Base-by-base conservation (phyloP, 148 eudicot genomes). In the Beta vulgaris region DNA sequence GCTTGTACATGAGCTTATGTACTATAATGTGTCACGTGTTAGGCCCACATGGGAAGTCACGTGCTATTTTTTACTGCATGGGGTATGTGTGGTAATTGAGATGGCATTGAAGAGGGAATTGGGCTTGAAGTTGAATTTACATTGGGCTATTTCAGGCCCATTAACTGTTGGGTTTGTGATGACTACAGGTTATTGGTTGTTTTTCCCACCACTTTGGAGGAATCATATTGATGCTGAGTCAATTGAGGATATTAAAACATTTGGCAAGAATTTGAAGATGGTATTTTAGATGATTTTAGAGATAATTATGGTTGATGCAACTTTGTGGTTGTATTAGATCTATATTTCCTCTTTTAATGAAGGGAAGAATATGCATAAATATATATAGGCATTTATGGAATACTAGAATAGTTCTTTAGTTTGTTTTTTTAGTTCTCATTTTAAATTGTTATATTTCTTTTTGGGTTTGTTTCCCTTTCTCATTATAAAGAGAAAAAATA, bases 31-130 rank as follows among this genome's bases (percentile, higher is more conserved):
- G 48, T 55, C 63, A 35, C 80, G 83, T 72, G 73, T 39, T 36
- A 64, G 26, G 26, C 85, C 85, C 73, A 78, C 82, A 57, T 78
- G 81, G 81, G 85, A 82, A 39, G 82, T 82, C 71, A 81, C 78
- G 71, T 81, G 80, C 67, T 81, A 71, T 68, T 77, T 81, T 18
- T 6, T 81, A 66, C 14, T 81, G 48, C 84, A 81, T 25, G 84
- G 81, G 55, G 65, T 61, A 53, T 80, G 77, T 65, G 36, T 86
- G 72, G 76, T 76, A 25, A 31, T 76, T 1, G 88, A 85, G 74
- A 28, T 85, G 36, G 80, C 46, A 15, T 14, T 81, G 51, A 85
- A 85, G 72, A 68, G 76, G 69, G 67, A 31, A 28, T 51, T 72
- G 71, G 84, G 80, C 26, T 57, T 54, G 79, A 82, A 63, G 9